Percentiles rank a stretch among this genome's conserved stretches.
phyloP scores from a whole-genome alignment of 2,329 filamentous ascomycete species.

The Penicillium sumatraense region DNA sequence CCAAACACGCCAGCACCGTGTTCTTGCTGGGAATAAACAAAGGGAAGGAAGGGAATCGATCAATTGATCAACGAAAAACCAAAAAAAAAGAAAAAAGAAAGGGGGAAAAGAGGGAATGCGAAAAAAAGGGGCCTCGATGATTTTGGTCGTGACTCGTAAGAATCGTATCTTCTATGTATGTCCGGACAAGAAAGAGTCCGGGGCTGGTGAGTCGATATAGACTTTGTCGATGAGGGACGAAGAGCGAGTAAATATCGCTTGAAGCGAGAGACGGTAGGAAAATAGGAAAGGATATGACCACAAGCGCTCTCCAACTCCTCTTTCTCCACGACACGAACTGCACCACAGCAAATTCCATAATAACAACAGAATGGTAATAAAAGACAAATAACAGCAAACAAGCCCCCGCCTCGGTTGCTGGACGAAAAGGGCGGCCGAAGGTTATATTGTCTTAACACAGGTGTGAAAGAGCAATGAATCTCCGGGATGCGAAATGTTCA shows the following conservation, averaged over 20 bases:
- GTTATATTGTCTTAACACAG: neutral
- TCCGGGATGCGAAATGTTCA: conserved; percentile 10
- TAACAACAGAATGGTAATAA: neutral
- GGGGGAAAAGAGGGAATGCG: neutral
- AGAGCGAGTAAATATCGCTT: neutral
- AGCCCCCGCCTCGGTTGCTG: conserved; percentile 11
- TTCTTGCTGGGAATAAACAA: neutral
- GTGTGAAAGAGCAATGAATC: neutral
- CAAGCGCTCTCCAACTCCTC: conserved; percentile 7
- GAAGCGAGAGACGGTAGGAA: conserved; percentile 1
- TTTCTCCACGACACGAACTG: neutral
- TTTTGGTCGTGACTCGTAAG: conserved; percentile 29
- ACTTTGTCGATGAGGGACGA: conserved; percentile 16
- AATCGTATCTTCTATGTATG: conserved; percentile 31
- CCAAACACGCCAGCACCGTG: neutral
- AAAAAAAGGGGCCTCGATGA: conserved; percentile 16
- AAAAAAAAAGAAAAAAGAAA: neutral
- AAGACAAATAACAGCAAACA: conserved; percentile 6
- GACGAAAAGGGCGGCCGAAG: conserved; percentile 7
- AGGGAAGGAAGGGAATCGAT: neutral
- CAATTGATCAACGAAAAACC: neutral
- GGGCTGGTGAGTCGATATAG: conserved; percentile 18
- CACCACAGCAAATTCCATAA: neutral
- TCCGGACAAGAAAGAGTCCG: conserved; percentile 8
- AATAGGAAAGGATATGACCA: neutral